Percentiles rank a stretch among this genome's conserved stretches.
phyloP scores from a whole-genome alignment of 2,329 filamentous ascomycete genomes.

The Chrysoporthe deuterocubensis region DNA sequence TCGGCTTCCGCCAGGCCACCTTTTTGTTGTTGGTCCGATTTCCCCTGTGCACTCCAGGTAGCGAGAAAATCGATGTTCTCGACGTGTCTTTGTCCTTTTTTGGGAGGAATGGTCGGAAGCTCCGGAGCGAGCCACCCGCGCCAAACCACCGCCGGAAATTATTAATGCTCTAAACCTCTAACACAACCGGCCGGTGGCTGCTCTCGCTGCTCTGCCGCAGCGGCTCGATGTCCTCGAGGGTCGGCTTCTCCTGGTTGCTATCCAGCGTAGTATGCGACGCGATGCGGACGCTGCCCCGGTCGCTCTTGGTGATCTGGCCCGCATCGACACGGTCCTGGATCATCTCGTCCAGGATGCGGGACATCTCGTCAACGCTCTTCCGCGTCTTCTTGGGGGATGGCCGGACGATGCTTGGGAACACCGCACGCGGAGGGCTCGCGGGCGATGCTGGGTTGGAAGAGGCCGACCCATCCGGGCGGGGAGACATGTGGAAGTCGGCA shows the following conservation, averaged over 20 bases:
- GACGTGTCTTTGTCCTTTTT: neutral
- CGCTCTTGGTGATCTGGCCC: slow-evolving; percentile 70
- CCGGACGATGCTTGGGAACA: slow-evolving; percentile 32
- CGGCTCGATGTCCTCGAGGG: slow-evolving; percentile 40
- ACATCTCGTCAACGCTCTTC: slow-evolving; percentile 88
- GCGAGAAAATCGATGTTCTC: slow-evolving; percentile 3
- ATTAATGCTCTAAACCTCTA: slow-evolving; percentile 29
- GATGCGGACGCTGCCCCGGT: slow-evolving; percentile 68
- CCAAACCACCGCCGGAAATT: slow-evolving; percentile 21
- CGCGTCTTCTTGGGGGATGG: slow-evolving; percentile 45
- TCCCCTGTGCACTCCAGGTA: neutral
- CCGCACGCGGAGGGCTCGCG: slow-evolving; percentile 32
- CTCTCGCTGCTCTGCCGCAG: slow-evolving; percentile 39
- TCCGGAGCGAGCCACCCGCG: slow-evolving; percentile 2
- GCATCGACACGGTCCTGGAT: slow-evolving; percentile 84
- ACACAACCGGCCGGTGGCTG: slow-evolving; percentile 20
- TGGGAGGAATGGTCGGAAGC: neutral
- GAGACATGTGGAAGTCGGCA: slow-evolving; percentile 51
- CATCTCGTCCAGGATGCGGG: slow-evolving; percentile 93
- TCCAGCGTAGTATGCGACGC: slow-evolving; percentile 34
- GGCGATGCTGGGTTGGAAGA: slow-evolving; percentile 33
- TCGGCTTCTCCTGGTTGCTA: slow-evolving; percentile 43
- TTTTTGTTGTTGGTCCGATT: neutral
- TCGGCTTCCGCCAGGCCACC: neutral
- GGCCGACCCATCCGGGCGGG: slow-evolving; percentile 35